These are phyloP conservation scores for Periconia macrospinosa DNA, from an alignment of 2,329 filamentous ascomycete species.

Conservation along the genomic window DNA sequence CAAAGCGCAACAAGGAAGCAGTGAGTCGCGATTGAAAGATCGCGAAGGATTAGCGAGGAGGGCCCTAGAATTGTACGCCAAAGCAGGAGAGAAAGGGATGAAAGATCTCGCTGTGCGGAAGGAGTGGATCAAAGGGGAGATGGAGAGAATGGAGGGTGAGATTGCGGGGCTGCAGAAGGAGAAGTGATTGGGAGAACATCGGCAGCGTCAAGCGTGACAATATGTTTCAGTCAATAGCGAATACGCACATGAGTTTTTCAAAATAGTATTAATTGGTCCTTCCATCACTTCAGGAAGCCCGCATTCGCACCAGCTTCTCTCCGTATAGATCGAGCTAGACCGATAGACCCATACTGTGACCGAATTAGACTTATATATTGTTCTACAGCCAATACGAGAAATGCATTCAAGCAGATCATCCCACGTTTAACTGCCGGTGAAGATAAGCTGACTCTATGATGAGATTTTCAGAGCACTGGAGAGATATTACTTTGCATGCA, in stretches of 20 bases:
- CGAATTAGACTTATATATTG: too few relatives aligned
- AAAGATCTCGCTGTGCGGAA: conserved; percentile 45
- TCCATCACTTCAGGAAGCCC: too few relatives aligned
- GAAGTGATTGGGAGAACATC: not conserved
- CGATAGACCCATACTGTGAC: too few relatives aligned
- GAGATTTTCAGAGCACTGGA: not conserved
- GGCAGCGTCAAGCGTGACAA: not conserved
- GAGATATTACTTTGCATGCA: not conserved
- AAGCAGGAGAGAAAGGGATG: conserved; percentile 39
- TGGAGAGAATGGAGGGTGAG: conserved; percentile 34
- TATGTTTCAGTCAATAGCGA: not conserved
- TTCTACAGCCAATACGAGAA: too few relatives aligned
- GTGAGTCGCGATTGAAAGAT: conserved; percentile 31
- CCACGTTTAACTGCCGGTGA: not conserved
- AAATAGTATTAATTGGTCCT: too few relatives aligned
- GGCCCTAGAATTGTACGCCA: conserved; percentile 40
- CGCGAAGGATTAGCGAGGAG: conserved; percentile 36
- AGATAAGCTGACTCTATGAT: not conserved
- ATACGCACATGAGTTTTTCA: too few relatives aligned
- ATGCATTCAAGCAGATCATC: not conserved
- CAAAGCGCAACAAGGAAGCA: conserved; percentile 29
- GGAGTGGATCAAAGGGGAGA: conserved; percentile 38
- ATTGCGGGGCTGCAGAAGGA: conserved; percentile 28
- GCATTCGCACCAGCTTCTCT: too few relatives aligned
- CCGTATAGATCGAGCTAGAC: too few relatives aligned